Base-by-base conservation (phyloP, 345 rosid genomes). In the Eucalyptus melliodora region DNA sequence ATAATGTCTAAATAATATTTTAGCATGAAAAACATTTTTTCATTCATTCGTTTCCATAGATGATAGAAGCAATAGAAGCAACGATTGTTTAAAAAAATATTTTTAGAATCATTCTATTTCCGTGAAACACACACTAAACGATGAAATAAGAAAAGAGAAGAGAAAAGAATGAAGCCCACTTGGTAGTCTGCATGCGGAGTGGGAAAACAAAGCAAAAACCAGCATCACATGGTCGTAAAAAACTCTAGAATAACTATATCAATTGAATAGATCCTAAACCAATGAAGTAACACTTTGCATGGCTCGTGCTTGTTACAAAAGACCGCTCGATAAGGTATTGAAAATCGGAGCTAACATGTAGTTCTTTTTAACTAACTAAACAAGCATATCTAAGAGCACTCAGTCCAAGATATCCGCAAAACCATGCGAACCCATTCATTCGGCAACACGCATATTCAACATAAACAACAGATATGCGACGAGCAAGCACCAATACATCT, bases 251-350 rank as follows among this genome's bases (percentile, higher is more conserved):
- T 34, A 45, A 86, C 53, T 40, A 37, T 50, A 86, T 72, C 16
- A 89, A 89, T 86, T 69, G 87, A 89, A 89, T 86, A 89, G 86
- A 50, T 19, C 87, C 88, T 89, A 89, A 89, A 86, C 17, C 37
- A 67, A 89, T 45, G 44, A 86, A 86, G 86, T 59, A 13, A 86
- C 88, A 27, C 45, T 40, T 77, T 53, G 62, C 62, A 51, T 53
- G 67, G 60, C 31, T 42, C 45, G 19, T 40, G 89, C 86, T 69
- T 50, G 85, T 88, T 72, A 17, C 56, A 72, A 23, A 26, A 88
- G 85, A 40, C 56, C 3, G 82, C 50, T 26, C n/a, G 81, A 65
- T 26, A 59, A 59, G 45, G 26, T 8, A 15, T 59, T 5, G 51
- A 47, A 88, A 62, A 88, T 88, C 49, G 50, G 44, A 88, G 83